Percentiles rank a stretch among this genome's conserved stretches.
Evolutionary conservation across 2,329 filamentous ascomycete species (phyloP).

Genomic region (Metarhizium humberi): DNA sequence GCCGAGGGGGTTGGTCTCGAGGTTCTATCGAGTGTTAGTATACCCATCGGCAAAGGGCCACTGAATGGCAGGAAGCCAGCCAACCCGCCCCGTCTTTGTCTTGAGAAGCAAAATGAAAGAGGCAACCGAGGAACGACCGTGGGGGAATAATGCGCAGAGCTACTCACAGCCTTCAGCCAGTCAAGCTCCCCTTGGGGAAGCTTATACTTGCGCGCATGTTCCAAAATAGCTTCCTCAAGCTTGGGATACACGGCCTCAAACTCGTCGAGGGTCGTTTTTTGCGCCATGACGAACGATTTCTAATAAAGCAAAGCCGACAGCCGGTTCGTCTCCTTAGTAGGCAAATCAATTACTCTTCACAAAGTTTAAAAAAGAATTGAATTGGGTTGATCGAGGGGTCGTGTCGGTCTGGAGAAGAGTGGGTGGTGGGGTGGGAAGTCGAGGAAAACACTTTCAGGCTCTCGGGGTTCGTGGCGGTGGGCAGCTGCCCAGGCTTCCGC

Average conservation of each 20-base stretch:
- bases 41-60: no score
- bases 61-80: no score
- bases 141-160: background rate
- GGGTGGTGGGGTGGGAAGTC: background rate
- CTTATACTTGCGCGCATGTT: conserved; percentile 72
- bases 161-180: conserved; percentile 72
- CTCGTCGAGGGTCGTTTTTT: conserved; percentile 70
- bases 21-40: conserved; percentile 41
- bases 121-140: background rate
- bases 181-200: conserved; percentile 70
- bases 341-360: background rate
- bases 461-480: no score
- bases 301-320: no score
- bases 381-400: background rate
- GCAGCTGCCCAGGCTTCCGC: background rate
- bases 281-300: conserved; percentile 37
- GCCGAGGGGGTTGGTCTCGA: conserved; percentile 79
- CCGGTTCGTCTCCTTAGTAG: background rate
- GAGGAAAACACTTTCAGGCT: no score
- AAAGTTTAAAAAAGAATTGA: no score
- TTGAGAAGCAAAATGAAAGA: no score
- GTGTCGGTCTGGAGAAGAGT: no score
- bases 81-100: no score
- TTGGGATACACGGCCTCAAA: conserved; percentile 88
- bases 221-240: conserved; percentile 72